These are phyloP conservation scores for Aureobasidium leucospermi DNA, from an alignment of 2,329 filamentous ascomycete species.

Conservation along the genomic window DNA sequence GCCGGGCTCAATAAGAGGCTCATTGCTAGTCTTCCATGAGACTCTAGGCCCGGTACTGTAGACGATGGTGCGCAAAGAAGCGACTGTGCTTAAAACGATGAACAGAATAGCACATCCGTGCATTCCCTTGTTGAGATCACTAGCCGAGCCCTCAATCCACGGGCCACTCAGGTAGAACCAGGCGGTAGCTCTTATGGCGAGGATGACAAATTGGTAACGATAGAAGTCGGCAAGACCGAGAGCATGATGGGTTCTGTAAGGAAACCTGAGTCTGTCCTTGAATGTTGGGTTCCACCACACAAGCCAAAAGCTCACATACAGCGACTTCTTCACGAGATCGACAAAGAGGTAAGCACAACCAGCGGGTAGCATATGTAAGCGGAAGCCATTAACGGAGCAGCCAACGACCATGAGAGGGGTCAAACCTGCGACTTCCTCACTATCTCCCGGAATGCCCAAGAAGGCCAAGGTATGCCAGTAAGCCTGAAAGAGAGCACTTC, in stretches of 20 bases:
- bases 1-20: slow-evolving; percentile 15
- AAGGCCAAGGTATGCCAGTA: slow-evolving; percentile 27
- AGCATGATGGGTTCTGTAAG: slow-evolving; percentile 22
- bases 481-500: slow-evolving; percentile 27
- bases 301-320: slow-evolving; percentile 20
- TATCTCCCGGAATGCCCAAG: slow-evolving; percentile 13
- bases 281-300: slow-evolving; percentile 29
- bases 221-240: slow-evolving; percentile 55
- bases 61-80: slow-evolving; percentile 14
- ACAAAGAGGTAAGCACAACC: slow-evolving; percentile 21
- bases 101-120: slow-evolving; percentile 51
- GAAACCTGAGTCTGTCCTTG: slow-evolving; percentile 22
- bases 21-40: slow-evolving; percentile 11
- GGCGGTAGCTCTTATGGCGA: slow-evolving; percentile 47
- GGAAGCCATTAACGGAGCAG: slow-evolving; percentile 17
- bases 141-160: slow-evolving; percentile 6
- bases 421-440: slow-evolving; percentile 6
- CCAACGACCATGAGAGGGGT: slow-evolving; percentile 12
- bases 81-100: slow-evolving; percentile 33
- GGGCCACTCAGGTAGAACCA: slow-evolving; percentile 26
- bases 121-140: slow-evolving; percentile 31
- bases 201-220: slow-evolving; percentile 53
- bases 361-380: slow-evolving; percentile 16
- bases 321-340: slow-evolving; percentile 19
- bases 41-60: slow-evolving; percentile 8